A percentile compares a stretch with the other conserved stretches of the same genome.
These are phyloP conservation scores for Wallacemonas rigidus DNA, from an alignment of 208 protist genomes.

Conservation along the genomic window DNA sequence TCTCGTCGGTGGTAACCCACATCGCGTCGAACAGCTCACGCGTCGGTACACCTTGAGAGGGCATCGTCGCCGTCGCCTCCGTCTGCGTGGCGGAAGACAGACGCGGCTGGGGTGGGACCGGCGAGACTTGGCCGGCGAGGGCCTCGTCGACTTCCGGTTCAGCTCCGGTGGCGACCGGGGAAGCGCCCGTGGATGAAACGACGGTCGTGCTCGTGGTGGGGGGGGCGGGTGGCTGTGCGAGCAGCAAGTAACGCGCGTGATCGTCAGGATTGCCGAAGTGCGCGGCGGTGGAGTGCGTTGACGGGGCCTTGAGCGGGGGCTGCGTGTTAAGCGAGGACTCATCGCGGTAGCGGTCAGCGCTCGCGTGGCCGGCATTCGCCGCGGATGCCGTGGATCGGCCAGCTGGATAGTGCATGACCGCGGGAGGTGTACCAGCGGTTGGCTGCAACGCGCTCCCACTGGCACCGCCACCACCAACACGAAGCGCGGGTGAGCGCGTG, in stretches of 20 bases:
- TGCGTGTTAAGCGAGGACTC: background rate
- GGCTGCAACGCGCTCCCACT: too few species aligned
- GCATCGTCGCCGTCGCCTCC: background rate
- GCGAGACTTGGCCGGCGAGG: background rate
- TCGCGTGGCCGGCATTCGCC: background rate
- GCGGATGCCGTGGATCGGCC: background rate
- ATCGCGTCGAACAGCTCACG: constrained; percentile 78
- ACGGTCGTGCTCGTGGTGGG: background rate
- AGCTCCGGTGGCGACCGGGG: background rate
- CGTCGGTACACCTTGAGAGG: constrained; percentile 11
- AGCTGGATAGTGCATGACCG: constrained; percentile 10
- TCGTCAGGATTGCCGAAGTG: constrained; percentile 18
- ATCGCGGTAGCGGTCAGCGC: background rate
- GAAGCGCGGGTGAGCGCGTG: background rate
- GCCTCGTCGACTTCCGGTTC: background rate
- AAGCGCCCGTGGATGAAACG: background rate
- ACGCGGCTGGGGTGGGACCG: constrained; percentile 2
- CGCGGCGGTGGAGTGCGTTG: constrained; percentile 1
- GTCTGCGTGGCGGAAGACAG: constrained; percentile 13
- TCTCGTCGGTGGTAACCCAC: constrained; percentile 63
- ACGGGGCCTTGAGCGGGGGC: background rate
- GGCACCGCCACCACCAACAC: background rate
- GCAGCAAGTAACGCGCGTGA: constrained; percentile 15
- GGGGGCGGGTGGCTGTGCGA: constrained; percentile 4
- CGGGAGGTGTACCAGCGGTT: background rate